Base-by-base conservation (phyloP, 2,329 filamentous ascomycete genomes). In the Monosporascus sp. region DNA sequence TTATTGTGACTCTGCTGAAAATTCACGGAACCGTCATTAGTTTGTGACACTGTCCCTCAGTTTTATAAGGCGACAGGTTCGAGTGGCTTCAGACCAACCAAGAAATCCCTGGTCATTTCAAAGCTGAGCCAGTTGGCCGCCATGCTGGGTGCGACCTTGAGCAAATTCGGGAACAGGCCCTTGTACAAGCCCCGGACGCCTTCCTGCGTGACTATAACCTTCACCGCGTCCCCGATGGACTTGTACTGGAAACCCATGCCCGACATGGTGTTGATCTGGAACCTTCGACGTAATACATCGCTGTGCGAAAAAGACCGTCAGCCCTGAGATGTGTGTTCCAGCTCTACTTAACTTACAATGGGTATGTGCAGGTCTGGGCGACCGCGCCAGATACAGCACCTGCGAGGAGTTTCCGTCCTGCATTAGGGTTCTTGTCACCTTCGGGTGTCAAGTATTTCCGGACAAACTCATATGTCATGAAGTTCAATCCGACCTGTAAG, bases 191-290 rank as follows among this genome's bases (percentile, higher is more conserved):
- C 94, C 55, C 79, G 79, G 51, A 93, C 40, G 31, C 94, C 94
- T 74, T 99, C 94, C 63, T 96, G 85, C 47, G 81, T 73, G 51
- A 96, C 71, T 63, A 99, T 99, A 49, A 89, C 84, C 50, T 77
- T 82, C 58, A 99, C 76, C 3, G 94, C 94, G 67, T 96, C 91
- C 57, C 84, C 79, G 44, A 99, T 87, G 7, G 86, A 88, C 65
- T 89, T 91, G 76, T 99, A 99, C 69, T 93, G 85, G 73, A 97
- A 97, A 49, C 94, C 94, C 86, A 99, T 93, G 50, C 94, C 94
- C 48, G 89, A 91, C 94, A 99, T 99, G 51, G 94, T 97, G 73
- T 99, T 99, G 75, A 99, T 94, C 69, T 99, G 94, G 70, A 99
- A 99, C 49, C 94, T 84, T 55, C 94, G 86, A 35, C 94, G 89